Percentiles rank a stretch among this genome's conserved stretches.
phyloP scores from a whole-genome alignment of 176 grass and related monocot genomes.

The Rhipidocladum racemiflorum region DNA sequence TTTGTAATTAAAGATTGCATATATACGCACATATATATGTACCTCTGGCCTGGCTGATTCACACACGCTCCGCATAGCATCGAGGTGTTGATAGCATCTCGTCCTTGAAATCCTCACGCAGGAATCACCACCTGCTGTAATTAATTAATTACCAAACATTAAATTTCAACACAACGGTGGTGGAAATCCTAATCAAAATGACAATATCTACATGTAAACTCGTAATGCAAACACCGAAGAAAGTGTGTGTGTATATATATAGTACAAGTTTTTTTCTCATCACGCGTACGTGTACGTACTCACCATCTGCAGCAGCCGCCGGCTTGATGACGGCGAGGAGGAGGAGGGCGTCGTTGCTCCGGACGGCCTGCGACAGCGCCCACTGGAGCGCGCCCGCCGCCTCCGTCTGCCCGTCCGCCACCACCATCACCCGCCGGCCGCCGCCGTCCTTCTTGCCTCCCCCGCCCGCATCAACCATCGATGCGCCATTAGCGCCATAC shows the following conservation, averaged over 20 bases:
- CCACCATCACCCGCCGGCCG: slow-evolving; percentile 34
- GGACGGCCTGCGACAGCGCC: slow-evolving; percentile 56
- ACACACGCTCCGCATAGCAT: slow-evolving; percentile 46
- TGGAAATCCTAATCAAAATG: not conserved
- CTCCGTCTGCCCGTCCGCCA: slow-evolving; percentile 31
- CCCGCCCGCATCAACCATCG: not conserved
- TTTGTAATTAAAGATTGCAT: not conserved
- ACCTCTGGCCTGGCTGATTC: slow-evolving; percentile 59
- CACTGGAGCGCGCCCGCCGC: slow-evolving; percentile 53
- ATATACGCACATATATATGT: not conserved
- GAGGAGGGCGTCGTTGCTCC: slow-evolving; percentile 49
- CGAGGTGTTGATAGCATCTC: slow-evolving; percentile 27
- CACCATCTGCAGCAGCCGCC: not conserved
- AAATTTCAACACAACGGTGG: not conserved
- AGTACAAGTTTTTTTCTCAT: not conserved
- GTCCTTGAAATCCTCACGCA: slow-evolving; percentile 25
- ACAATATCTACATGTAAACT: not conserved
- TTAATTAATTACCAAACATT: not conserved
- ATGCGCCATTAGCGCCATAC: not conserved
- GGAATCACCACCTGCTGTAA: not conserved
- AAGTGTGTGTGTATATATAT: too few species aligned
- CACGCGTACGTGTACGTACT: not conserved
- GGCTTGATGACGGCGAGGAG: slow-evolving; percentile 50
- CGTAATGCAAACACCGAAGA: not conserved
- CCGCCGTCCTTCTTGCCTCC: slow-evolving; percentile 7